A percentile compares a stretch with the other conserved stretches of the same genome.
These are phyloP conservation scores for Coix lacrymajobi DNA, from an alignment of 176 grass and related monocot species.

Conservation along the genomic window DNA sequence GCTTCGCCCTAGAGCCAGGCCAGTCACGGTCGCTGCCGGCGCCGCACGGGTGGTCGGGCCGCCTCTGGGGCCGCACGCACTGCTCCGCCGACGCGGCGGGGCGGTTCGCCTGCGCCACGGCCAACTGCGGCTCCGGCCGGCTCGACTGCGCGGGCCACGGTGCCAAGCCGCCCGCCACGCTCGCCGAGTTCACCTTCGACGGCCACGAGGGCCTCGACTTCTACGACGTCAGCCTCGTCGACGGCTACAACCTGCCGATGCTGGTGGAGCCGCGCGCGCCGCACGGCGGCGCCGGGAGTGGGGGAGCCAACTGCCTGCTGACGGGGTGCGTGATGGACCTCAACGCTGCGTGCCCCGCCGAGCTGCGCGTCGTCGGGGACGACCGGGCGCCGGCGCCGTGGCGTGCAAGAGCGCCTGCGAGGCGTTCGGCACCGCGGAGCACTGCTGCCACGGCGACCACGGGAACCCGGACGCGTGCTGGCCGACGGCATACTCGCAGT, in stretches of 20 bases:
- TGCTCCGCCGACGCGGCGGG: conserved; percentile 31
- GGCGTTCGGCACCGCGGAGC: conserved; percentile 22
- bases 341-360: conserved; percentile 48
- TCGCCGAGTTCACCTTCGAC: conserved; percentile 20
- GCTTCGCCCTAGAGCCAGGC: conserved; percentile 38
- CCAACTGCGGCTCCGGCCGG: conserved; percentile 49
- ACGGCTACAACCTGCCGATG: conserved; percentile 58
- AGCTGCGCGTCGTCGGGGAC: conserved; percentile 26
- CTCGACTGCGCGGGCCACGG: conserved; percentile 23
- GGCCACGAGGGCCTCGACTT: conserved; percentile 38
- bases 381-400: neutral
- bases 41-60: conserved; percentile 48
- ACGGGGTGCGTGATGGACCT: conserved; percentile 50
- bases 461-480: conserved; percentile 50
- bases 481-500: conserved; percentile 47
- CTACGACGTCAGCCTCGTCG: conserved; percentile 80
- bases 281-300: neutral
- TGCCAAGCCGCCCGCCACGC: neutral
- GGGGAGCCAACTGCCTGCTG: neutral
- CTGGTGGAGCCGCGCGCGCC: neutral
- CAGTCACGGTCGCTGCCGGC: conserved; percentile 18
- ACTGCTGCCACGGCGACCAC: conserved; percentile 53
- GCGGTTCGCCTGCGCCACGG: conserved; percentile 50
- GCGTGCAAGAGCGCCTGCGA: neutral
- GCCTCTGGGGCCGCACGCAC: conserved; percentile 57